These are phyloP conservation scores for Lonicera japonica DNA, from an alignment of 129 eudicot species.

Conservation along the genomic window DNA sequence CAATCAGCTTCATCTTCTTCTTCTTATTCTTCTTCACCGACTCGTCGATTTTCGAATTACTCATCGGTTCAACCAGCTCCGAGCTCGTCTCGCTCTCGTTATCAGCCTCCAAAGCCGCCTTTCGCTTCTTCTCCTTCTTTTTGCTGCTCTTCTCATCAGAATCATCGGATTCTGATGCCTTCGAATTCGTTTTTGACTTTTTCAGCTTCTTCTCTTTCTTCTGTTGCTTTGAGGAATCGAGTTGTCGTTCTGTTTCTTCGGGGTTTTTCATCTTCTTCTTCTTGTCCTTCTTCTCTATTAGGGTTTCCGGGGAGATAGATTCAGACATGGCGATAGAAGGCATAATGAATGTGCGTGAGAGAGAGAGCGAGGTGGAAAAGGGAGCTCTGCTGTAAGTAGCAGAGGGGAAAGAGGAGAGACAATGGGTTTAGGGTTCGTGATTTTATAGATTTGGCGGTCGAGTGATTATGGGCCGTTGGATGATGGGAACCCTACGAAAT, in stretches of 20 bases:
- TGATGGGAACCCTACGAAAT: constrained; percentile 25
- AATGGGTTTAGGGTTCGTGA: constrained; percentile 40
- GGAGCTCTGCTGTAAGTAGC: constrained; percentile 28
- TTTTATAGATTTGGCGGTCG: constrained; percentile 15
- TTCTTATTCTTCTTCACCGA: constrained; percentile 27
- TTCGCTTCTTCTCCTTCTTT: constrained; percentile 57
- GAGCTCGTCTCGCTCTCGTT: constrained; percentile 64
- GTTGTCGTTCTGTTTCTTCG: constrained; percentile 25
- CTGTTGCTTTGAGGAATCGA: constrained; percentile 15
- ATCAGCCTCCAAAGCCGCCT: constrained; percentile 38
- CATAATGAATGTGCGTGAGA: constrained; percentile 27
- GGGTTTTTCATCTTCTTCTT: constrained; percentile 31
- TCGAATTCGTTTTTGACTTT: not conserved
- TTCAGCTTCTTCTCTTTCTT: constrained; percentile 32
- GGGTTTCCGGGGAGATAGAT: constrained; percentile 23
- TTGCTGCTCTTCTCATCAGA: not conserved
- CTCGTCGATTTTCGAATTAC: constrained; percentile 16
- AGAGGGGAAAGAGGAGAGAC: constrained; percentile 27
- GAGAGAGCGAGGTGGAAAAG: constrained; percentile 19
- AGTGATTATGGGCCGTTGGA: constrained; percentile 37
- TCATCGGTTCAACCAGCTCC: constrained; percentile 55
- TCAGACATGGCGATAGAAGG: constrained; percentile 45
- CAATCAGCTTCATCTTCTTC: constrained; percentile 49
- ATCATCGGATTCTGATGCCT: not conserved
- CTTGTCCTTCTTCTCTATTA: constrained; percentile 43